A percentile compares a stretch with the other conserved stretches of the same genome.
These are phyloP conservation scores for Cajanus cajan DNA, from an alignment of 306 rosid genomes.

Conservation along the genomic window DNA sequence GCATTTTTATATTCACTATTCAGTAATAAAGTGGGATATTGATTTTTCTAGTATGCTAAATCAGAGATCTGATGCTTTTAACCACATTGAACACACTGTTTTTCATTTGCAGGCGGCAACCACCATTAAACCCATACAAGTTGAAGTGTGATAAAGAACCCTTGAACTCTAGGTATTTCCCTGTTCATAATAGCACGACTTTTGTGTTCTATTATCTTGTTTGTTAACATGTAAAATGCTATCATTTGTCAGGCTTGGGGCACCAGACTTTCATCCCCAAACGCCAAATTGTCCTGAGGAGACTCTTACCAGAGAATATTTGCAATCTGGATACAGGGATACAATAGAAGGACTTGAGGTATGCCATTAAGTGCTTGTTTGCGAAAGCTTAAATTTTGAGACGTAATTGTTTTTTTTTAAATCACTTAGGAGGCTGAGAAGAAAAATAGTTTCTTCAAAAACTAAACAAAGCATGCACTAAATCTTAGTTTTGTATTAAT, in stretches of 20 bases:
- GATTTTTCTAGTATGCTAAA: conserved; percentile 9
- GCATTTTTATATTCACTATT: neutral
- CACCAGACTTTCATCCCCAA: conserved; percentile 92
- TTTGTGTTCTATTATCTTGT: neutral
- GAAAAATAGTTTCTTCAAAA: neutral
- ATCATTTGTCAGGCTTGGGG: conserved; percentile 74
- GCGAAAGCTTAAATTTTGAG: neutral
- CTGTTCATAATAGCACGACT: conserved; percentile 21
- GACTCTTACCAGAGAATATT: conserved; percentile 84
- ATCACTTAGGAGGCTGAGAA: neutral
- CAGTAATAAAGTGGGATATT: neutral
- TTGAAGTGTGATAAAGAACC: conserved; percentile 93
- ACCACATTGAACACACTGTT: conserved; percentile 29
- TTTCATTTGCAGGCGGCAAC: conserved; percentile 66
- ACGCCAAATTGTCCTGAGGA: conserved; percentile 90
- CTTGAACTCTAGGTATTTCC: conserved; percentile 67
- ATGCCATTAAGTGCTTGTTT: neutral
- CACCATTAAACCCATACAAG: conserved; percentile 67
- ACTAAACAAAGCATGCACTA: neutral
- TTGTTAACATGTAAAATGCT: conserved; percentile 6
- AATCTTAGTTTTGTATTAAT: neutral
- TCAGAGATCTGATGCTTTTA: neutral
- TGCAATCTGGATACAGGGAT: conserved; percentile 77
- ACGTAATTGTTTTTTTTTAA: neutral
- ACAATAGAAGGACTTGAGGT: conserved; percentile 98